Percentiles rank a stretch among this genome's conserved stretches.
Evolutionary conservation across 352 stramenopile species (phyloP).

Genomic region (Hyaloperonospora arabidopsidis): DNA sequence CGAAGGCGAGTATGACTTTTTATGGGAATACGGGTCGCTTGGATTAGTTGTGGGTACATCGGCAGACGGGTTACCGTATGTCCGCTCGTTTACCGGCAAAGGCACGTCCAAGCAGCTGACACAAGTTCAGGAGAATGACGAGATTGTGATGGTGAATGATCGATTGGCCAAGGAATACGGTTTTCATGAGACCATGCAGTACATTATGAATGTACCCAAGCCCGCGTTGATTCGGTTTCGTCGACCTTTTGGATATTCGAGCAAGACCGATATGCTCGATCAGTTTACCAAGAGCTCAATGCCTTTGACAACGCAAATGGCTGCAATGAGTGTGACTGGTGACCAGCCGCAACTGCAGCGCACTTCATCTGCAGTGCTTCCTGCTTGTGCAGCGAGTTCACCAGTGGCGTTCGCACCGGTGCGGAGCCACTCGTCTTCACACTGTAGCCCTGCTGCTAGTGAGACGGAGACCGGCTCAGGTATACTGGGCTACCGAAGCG

Average conservation of each 20-base stretch:
- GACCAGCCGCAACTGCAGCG: conserved; percentile 7
- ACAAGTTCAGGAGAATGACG: conserved; percentile 65
- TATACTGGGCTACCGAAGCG: conserved; percentile 27
- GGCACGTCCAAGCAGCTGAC: conserved; percentile 62
- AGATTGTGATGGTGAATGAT: conserved; percentile 80
- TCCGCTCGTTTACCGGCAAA: conserved; percentile 76
- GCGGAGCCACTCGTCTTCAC: conserved; percentile 14
- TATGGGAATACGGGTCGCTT: conserved; percentile 73
- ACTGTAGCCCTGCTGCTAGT: conserved; percentile 17
- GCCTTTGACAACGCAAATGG: conserved; percentile 22
- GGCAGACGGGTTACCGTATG: conserved; percentile 46
- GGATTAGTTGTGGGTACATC: conserved; percentile 67
- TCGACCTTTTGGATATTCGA: conserved; percentile 20
- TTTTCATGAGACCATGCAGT: conserved; percentile 77
- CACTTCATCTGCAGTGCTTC: conserved; percentile 12
- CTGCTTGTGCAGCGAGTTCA: conserved; percentile 1
- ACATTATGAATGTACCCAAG: conserved; percentile 82
- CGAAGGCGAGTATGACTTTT: conserved; percentile 75
- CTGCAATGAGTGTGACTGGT: conserved; percentile 12
- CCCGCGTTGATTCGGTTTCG: conserved; percentile 70
- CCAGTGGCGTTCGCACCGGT: conserved; percentile 7
- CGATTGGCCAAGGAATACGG: conserved; percentile 36
- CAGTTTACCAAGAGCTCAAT: conserved; percentile 12
- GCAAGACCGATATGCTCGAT: conserved; percentile 11
- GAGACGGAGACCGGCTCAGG: conserved; percentile 16